These are phyloP conservation scores for Dactylellina drechsleri DNA, from an alignment of 2,329 filamentous ascomycete genomes.

Conservation along the genomic window DNA sequence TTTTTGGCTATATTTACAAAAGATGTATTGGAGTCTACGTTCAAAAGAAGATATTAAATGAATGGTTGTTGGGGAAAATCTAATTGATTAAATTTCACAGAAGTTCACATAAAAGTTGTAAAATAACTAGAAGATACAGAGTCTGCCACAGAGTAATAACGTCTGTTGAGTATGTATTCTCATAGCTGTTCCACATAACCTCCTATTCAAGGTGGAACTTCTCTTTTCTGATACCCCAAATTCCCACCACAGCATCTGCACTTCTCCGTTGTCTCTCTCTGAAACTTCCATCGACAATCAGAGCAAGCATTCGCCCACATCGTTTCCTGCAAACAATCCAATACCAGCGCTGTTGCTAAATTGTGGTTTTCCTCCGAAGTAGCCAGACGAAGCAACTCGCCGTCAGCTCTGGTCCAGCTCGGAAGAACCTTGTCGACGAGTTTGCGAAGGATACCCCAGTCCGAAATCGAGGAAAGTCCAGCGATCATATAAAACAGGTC, in stretches of 20 bases:
- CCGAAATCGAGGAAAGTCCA: background rate
- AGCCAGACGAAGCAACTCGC: background rate
- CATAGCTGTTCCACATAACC: background rate
- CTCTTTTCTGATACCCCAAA: background rate
- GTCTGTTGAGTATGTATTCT: no score
- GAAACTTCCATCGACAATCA: background rate
- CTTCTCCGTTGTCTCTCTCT: background rate
- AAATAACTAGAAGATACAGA: no score
- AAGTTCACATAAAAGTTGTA: no score
- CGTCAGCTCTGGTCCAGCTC: background rate
- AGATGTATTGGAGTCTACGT: no score
- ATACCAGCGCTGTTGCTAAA: constrained; percentile 3
- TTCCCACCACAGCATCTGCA: background rate
- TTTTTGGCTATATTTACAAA: no score
- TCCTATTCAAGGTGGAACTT: background rate
- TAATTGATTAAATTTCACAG: no score
- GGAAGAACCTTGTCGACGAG: constrained; percentile 5
- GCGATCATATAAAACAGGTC: constrained; percentile 1
- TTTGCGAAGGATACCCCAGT: constrained; percentile 6
- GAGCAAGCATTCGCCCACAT: background rate
- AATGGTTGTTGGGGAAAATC: no score
- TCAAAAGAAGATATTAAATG: no score
- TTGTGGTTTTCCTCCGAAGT: background rate
- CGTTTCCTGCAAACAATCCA: constrained; percentile 12
- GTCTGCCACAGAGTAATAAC: no score